Base-by-base conservation (phyloP, 495 filamentous ascomycete species). In the Trichoderma virens region DNA sequence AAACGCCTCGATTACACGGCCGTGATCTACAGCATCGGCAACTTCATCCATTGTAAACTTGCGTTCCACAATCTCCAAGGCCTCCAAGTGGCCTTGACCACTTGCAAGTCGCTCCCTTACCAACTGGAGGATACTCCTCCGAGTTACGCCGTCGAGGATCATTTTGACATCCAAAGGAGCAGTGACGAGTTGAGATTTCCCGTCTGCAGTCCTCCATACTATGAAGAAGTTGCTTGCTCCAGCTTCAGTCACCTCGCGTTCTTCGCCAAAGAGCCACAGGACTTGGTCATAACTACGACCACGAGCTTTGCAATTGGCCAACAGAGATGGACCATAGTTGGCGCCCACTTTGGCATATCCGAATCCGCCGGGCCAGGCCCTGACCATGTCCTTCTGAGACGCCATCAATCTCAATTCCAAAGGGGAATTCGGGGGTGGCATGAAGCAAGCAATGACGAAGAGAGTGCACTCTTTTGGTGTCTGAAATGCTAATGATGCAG, bases 191-290 rank as follows among this genome's bases (percentile, higher is more conserved):
- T 96, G 82, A 43, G 83, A 66, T 70, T 81, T 83, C 2, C 85
- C 86, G 1, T 88, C 82, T 70, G 78, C 81, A 32, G 84, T 86
- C 66, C 82, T 82, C 89, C 90, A 91, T 27, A 96, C 79, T 13
- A 96, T 82, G 74, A 97, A 96, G 79, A 97, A 96, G 74, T 96
- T 96, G 64, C 83, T 88, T 8, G 91, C 91, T n/a, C 92, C 92
- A 1, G 92, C 92, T 77, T 97, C 92, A 5, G 92, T 97, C 51
- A 95, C 89, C 69, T 85, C 82, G 14, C 85, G 83, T 47, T 92
- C 78, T 54, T 80, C 74, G 2, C 89, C 90, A 67, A 93, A 92
- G 60, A 97, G 81, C 92, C 92, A 97, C n/a, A 97, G 83, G 34
- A 96, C 88, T 79, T 96, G 92, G 69, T 92, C 82, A 67, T 86